phyloP scores from a whole-genome alignment of 2,329 filamentous ascomycete species.

The Trichoderma hamatum region DNA sequence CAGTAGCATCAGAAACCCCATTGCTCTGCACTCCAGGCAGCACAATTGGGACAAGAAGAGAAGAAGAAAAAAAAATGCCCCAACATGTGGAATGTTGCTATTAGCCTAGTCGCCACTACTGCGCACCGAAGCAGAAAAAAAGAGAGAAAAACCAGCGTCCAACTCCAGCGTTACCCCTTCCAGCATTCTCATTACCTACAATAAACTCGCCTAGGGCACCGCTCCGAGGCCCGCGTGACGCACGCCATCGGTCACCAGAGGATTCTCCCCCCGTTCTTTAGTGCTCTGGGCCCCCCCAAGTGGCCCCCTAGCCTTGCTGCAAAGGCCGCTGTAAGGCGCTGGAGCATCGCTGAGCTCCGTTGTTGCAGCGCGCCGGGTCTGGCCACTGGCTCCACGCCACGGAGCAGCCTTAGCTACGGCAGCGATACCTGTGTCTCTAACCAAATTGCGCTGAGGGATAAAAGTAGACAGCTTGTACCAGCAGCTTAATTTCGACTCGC shows the following conservation, averaged over 20 bases:
- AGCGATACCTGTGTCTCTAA: accelerated
- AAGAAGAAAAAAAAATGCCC: background rate
- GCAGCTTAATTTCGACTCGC: background rate
- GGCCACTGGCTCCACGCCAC: background rate
- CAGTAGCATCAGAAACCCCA: background rate
- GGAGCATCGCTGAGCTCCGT: slow-evolving; percentile 16
- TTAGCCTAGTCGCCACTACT: background rate
- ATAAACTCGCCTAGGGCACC: slow-evolving; percentile 20
- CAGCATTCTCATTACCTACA: slow-evolving; percentile 28
- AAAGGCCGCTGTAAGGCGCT: slow-evolving; percentile 13
- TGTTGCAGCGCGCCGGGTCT: background rate
- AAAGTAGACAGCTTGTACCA: background rate
- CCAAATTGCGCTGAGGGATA: background rate
- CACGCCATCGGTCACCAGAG: slow-evolving; percentile 27
- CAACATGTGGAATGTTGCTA: background rate
- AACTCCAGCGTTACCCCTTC: background rate
- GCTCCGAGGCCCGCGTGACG: slow-evolving; percentile 23
- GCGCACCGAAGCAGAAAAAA: background rate
- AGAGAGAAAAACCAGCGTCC: background rate
- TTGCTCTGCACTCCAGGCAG: background rate
- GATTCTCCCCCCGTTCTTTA: too few relatives aligned
- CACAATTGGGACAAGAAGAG: background rate
- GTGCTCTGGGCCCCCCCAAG: too few relatives aligned
- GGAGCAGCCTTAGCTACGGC: background rate
- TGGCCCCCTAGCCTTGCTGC: background rate